phyloP scores from a whole-genome alignment of 2,329 filamentous ascomycete genomes.

The Alternaria angustiovoidea region DNA sequence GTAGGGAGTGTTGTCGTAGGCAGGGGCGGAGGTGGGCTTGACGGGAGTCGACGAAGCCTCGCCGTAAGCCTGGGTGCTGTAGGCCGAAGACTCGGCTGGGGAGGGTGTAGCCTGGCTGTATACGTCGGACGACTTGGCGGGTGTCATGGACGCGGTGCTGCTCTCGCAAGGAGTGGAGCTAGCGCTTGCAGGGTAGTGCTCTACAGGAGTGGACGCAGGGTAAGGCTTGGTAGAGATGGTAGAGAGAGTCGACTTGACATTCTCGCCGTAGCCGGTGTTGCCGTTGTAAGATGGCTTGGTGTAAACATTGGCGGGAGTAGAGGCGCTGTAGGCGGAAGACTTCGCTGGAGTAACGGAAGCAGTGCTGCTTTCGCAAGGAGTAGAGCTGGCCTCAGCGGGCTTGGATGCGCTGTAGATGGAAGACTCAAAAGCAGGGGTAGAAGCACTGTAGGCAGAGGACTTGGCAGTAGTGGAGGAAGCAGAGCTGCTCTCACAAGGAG shows the following conservation, averaged over 20 bases:
- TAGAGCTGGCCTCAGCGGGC: slow-evolving; percentile 1
- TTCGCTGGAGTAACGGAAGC: neutral
- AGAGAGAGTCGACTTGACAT: slow-evolving; percentile 5
- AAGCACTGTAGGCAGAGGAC: slow-evolving; percentile 1
- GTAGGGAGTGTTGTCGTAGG: slow-evolving; percentile 6
- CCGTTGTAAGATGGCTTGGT: slow-evolving; percentile 11
- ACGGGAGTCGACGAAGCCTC: neutral
- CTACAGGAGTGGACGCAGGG: neutral
- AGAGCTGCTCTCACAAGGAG: slow-evolving; percentile 13
- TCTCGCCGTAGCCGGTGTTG: slow-evolving; percentile 1
- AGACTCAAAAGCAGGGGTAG: neutral
- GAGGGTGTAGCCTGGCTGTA: slow-evolving; percentile 1
- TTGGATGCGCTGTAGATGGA: neutral
- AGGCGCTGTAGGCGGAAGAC: slow-evolving; percentile 5
- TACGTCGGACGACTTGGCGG: slow-evolving; percentile 2
- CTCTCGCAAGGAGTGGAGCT: slow-evolving; percentile 9
- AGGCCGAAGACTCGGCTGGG: slow-evolving; percentile 2
- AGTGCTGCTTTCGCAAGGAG: slow-evolving; percentile 8
- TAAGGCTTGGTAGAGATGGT: slow-evolving; percentile 5
- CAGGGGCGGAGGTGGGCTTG: slow-evolving; percentile 6
- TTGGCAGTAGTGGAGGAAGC: neutral
- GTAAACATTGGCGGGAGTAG: slow-evolving; percentile 3
- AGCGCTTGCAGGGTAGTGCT: slow-evolving; percentile 1
- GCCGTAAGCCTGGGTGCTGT: neutral
- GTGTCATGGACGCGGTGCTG: slow-evolving; percentile 1